Conservation (phyloP, 2,329 filamentous ascomycete species). For the Hirsutella thompsonii region DNA sequence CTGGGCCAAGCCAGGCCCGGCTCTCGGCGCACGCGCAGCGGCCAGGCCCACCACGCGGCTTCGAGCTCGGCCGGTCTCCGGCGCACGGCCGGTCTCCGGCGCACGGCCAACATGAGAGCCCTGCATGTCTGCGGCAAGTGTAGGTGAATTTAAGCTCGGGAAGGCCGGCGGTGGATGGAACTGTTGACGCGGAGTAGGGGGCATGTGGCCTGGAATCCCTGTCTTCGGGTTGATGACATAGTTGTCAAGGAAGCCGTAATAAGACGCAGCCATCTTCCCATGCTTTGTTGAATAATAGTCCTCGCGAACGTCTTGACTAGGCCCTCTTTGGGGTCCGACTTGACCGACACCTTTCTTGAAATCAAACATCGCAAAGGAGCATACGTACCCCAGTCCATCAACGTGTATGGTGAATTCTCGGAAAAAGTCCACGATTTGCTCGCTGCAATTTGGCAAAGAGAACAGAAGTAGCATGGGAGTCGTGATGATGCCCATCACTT, state of each 20-base stretch:
- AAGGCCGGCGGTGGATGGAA: slow-evolving; percentile 69
- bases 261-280: slow-evolving; percentile 95
- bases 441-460: slow-evolving; percentile 75
- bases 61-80: slow-evolving; percentile 29
- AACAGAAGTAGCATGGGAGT: slow-evolving; percentile 83
- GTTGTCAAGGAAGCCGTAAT: slow-evolving; percentile 88
- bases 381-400: slow-evolving; percentile 89
- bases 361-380: slow-evolving; percentile 93
- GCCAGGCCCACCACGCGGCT: slow-evolving; percentile 23
- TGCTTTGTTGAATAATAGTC: slow-evolving; percentile 95
- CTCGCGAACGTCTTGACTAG: slow-evolving; percentile 56
- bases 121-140: slow-evolving; percentile 41
- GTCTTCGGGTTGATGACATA: slow-evolving; percentile 67
- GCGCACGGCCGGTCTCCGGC: slow-evolving; percentile 26
- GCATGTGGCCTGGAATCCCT: slow-evolving; percentile 48
- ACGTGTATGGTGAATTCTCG: slow-evolving; percentile 95
- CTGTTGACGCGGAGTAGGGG: slow-evolving; percentile 34
- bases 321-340: slow-evolving; percentile 20
- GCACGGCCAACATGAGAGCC: slow-evolving; percentile 28
- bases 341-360: slow-evolving; percentile 68
- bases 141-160: slow-evolving; percentile 55
- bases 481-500: slow-evolving; percentile 82
- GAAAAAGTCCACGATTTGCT: slow-evolving; percentile 95
- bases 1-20: slow-evolving; percentile 29
- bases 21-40: neutral